These are phyloP conservation scores for Cercospora sp. DNA, from an alignment of 2,329 filamentous ascomycete genomes.

Conservation along the genomic window DNA sequence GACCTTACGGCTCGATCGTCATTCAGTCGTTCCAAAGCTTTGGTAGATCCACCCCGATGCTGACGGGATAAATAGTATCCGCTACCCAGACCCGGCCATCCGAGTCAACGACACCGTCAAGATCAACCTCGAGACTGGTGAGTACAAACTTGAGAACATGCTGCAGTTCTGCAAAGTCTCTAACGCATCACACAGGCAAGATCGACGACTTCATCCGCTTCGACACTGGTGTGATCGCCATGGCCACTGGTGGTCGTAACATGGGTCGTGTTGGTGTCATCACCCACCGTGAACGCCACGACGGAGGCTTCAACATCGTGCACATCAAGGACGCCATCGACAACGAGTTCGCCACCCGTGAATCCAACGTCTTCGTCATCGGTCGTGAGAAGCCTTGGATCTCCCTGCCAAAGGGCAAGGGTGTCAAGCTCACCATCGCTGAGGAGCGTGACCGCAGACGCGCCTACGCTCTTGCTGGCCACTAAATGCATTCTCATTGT, in stretches of 20 bases:
- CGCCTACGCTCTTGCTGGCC: constrained; percentile 59
- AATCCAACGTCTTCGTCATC: constrained; percentile 99
- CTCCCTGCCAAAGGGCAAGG: constrained; percentile 99
- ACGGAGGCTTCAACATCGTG: constrained; percentile 99
- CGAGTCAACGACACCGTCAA: constrained; percentile 99
- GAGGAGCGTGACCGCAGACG: constrained; percentile 99
- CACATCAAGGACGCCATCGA: constrained; percentile 97
- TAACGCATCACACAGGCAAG: constrained; percentile 56
- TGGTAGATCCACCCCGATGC: constrained; percentile 58
- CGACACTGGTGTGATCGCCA: constrained; percentile 96
- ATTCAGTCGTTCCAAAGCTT: constrained; percentile 99
- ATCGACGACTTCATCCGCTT: constrained; percentile 98
- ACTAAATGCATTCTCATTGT: constrained; percentile 23
- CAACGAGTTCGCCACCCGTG: constrained; percentile 99
- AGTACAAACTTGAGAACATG: constrained; percentile 1
- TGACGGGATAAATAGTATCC: constrained; percentile 68
- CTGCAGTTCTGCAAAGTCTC: neutral
- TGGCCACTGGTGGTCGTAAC: constrained; percentile 99
- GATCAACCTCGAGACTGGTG: constrained; percentile 90
- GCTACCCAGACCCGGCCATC: constrained; percentile 96
- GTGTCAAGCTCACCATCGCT: constrained; percentile 98
- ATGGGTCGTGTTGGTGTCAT: constrained; percentile 99
- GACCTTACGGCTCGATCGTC: constrained; percentile 63
- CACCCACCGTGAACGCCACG: constrained; percentile 99
- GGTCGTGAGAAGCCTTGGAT: constrained; percentile 99